Percentiles rank a stretch among this genome's conserved stretches.
phyloP scores from a whole-genome alignment of 148 eudicot genomes.

The Rhododendron molle region DNA sequence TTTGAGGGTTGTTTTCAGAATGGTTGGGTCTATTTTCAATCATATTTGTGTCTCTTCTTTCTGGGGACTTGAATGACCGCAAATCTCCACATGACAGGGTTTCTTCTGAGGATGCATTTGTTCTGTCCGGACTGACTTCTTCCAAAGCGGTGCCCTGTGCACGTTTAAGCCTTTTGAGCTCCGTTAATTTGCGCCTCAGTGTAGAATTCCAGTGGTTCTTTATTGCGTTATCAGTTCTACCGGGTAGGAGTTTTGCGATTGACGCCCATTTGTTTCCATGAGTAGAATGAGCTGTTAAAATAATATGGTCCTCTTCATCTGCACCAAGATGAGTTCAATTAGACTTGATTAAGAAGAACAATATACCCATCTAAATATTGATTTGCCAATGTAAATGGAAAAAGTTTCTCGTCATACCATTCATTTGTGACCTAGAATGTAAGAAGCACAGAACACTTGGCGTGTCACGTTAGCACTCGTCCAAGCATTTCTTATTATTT shows the following conservation, averaged over 20 bases:
- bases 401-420: background rate
- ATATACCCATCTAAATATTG: background rate
- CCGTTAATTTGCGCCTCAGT: slow-evolving; percentile 45
- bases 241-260: slow-evolving; percentile 76
- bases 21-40: slow-evolving; percentile 22
- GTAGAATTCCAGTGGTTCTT: slow-evolving; percentile 94
- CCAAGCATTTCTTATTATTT: background rate
- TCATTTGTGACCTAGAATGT: background rate
- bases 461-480: background rate
- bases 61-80: slow-evolving; percentile 32
- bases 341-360: background rate
- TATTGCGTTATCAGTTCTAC: slow-evolving; percentile 90
- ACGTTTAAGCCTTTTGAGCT: slow-evolving; percentile 15
- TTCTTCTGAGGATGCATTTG: slow-evolving; percentile 60
- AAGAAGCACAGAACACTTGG: background rate
- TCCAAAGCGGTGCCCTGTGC: slow-evolving; percentile 3
- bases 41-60: slow-evolving; percentile 20
- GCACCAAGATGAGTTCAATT: slow-evolving; percentile 17
- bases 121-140: slow-evolving; percentile 34
- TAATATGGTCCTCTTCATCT: slow-evolving; percentile 75
- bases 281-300: slow-evolving; percentile 58
- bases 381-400: background rate
- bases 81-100: slow-evolving; percentile 53
- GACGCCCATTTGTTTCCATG: slow-evolving; percentile 91
- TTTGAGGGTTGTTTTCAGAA: slow-evolving; percentile 19